phyloP scores from a whole-genome alignment of 805 yeast genomes.

The Kazachstania kunashirensis region DNA sequence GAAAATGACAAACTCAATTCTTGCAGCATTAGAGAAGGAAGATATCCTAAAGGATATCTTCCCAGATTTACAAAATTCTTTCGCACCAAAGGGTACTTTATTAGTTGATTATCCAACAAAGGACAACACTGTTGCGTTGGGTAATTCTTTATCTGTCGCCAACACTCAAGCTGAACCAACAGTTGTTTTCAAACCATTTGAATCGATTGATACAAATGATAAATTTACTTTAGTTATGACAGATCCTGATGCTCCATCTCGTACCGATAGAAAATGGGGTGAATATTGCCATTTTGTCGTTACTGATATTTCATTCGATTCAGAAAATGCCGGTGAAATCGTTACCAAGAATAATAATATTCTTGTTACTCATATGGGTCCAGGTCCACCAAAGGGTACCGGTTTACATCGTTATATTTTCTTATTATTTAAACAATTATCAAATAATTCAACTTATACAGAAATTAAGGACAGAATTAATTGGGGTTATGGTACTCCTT shows the following conservation, averaged over 20 bases:
- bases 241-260: conserved; percentile 85
- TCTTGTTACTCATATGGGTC: conserved; percentile 52
- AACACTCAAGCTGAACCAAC: conserved; percentile 62
- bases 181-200: conserved; percentile 53
- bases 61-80: conserved; percentile 9
- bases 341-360: conserved; percentile 29
- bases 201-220: conserved; percentile 1
- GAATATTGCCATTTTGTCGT: conserved; percentile 66
- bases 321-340: conserved; percentile 13
- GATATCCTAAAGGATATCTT: conserved; percentile 24
- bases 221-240: conserved; percentile 67
- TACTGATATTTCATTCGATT: conserved; percentile 37
- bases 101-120: conserved; percentile 20
- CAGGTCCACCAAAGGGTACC: conserved; percentile 74
- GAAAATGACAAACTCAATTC: conserved; percentile 12
- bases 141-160: conserved; percentile 55
- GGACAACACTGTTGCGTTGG: conserved; percentile 49
- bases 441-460: conserved; percentile 7
- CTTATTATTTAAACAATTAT: conserved; percentile 57
- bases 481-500: conserved; percentile 85
- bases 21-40: conserved; percentile 21
- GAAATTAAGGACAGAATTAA: conserved; percentile 23
- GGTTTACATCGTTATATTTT: conserved; percentile 83
- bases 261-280: conserved; percentile 68
- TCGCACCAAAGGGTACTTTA: conserved; percentile 20